Base-by-base conservation (phyloP, 2,329 filamentous ascomycete species). In the Penicillium sp. region DNA sequence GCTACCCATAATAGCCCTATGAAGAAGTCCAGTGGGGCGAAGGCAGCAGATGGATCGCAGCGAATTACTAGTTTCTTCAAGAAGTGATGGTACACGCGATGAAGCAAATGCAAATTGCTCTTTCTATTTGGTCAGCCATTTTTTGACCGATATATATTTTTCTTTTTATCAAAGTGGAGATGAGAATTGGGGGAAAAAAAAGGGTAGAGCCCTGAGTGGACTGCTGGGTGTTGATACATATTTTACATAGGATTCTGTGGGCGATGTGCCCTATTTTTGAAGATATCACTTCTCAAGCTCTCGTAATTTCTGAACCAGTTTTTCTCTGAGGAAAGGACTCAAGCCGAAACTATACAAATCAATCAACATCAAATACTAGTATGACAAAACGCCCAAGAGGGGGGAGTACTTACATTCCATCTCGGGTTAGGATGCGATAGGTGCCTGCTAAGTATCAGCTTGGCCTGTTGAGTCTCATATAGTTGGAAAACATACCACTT, bases 341-440 rank as follows among this genome's bases (percentile, higher is more conserved):
- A 80, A 66, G 10, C 75, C 80, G 54, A 79, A 72, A 59, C 79
- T 80, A 59, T 40, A 43, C 45, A 4, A n/a, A 40, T 4, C 31
- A 7, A 55, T 75, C 53, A 75, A 66, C 47, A 62, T 50, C 29
- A 34, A 39, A 27, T 40, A 49, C 10, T 8, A 60, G 8, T 15
- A 21, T 19, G 21, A 6, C 5, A 3, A 5, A 21, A 13, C 9
- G 43, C 8, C 10, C 5, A 25, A 25, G n/a, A 39, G 15, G n/a
- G 21, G 21, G 38, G 6, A 19, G 19, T 13, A 78, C 79, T 73
- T 70, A 82, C 71, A 87, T 81, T 53, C 85, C 85, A 66, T 87
- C 83, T 29, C 81, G 76, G 25, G 85, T 87, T 16, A 84, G 73
- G 41, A 84, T 72, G 50, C 85, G 74, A 75, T 87, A 87, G n/a